These are phyloP conservation scores for Boletus rex-veris DNA, from an alignment of 768 basidiomycete species.

Conservation along the genomic window DNA sequence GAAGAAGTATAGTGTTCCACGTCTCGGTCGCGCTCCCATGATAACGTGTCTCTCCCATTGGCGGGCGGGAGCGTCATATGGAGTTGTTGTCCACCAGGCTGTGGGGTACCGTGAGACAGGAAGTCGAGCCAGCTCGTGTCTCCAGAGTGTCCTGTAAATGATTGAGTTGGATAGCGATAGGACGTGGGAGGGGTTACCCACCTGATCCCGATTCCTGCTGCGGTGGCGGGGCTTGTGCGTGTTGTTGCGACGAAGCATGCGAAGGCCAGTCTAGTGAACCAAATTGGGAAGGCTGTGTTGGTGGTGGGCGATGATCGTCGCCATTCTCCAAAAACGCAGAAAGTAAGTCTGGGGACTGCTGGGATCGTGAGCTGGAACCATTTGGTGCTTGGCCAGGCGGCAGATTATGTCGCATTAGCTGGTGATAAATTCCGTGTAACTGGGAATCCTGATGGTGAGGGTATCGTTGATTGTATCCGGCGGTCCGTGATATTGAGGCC, in stretches of 20 bases:
- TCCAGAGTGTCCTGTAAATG: slow-evolving; percentile 21
- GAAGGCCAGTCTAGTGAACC: slow-evolving; percentile 34
- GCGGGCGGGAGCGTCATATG: slow-evolving; percentile 30
- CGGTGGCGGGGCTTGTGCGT: slow-evolving; percentile 15
- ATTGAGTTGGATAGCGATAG: not conserved
- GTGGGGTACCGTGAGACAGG: slow-evolving; percentile 27
- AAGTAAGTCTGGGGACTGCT: slow-evolving; percentile 27
- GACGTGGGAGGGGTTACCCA: not conserved
- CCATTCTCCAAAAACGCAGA: slow-evolving; percentile 29
- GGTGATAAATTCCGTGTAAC: slow-evolving; percentile 31
- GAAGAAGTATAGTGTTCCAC: slow-evolving; percentile 29
- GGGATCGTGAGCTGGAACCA: slow-evolving; percentile 18
- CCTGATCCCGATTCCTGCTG: slow-evolving; percentile 25
- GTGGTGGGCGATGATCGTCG: slow-evolving; percentile 26
- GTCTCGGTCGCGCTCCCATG: slow-evolving; percentile 32
- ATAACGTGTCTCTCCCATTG: slow-evolving; percentile 25
- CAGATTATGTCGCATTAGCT: slow-evolving; percentile 28
- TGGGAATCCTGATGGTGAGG: slow-evolving; percentile 30
- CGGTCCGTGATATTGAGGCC: slow-evolving; percentile 18
- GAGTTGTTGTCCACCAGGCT: slow-evolving; percentile 22
- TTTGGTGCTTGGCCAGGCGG: slow-evolving; percentile 18
- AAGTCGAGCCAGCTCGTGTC: slow-evolving; percentile 36
- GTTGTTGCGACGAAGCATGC: slow-evolving; percentile 25
- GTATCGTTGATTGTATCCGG: slow-evolving; percentile 28
- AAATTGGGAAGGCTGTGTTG: slow-evolving; percentile 24